Conservation (phyloP, 495 filamentous ascomycete genomes). For the Platismatia glauca region DNA sequence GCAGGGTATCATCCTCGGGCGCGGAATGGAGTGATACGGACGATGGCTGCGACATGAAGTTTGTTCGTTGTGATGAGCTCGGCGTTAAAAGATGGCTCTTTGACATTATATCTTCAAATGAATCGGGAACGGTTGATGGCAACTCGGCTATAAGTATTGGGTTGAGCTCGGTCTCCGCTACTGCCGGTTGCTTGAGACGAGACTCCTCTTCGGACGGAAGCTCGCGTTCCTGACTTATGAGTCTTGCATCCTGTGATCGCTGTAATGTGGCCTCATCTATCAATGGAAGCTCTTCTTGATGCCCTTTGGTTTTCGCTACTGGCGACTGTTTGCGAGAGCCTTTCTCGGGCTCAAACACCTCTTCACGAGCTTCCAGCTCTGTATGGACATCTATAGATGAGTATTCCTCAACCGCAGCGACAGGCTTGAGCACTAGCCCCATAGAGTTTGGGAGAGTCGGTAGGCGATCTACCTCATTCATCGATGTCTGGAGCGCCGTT, state of each 20-base stretch:
- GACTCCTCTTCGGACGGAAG: neutral
- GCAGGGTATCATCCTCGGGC: slow-evolving; percentile 12
- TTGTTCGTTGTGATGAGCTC: slow-evolving; percentile 13
- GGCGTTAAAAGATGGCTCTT: slow-evolving; percentile 18
- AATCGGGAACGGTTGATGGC: slow-evolving; percentile 10
- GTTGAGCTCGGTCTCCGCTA: neutral
- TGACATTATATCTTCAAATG: neutral
- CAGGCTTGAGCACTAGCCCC: neutral
- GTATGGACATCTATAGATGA: neutral
- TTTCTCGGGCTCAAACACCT: neutral
- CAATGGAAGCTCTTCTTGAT: neutral
- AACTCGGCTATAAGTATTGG: neutral
- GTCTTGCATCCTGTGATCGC: neutral
- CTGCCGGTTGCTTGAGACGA: neutral
- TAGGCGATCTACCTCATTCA: neutral
- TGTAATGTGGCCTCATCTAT: neutral
- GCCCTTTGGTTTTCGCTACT: neutral
- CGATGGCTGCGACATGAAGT: slow-evolving; percentile 16
- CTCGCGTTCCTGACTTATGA: neutral
- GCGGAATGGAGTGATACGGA: slow-evolving; percentile 11
- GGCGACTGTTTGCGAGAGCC: neutral
- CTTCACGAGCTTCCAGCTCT: neutral
- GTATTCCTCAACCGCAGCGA: neutral
- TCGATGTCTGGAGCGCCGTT: neutral
- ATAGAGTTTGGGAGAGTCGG: neutral